These are phyloP conservation scores for Buxus sempervirens DNA, from an alignment of 164 flowering plant genomes.

Conservation along the genomic window DNA sequence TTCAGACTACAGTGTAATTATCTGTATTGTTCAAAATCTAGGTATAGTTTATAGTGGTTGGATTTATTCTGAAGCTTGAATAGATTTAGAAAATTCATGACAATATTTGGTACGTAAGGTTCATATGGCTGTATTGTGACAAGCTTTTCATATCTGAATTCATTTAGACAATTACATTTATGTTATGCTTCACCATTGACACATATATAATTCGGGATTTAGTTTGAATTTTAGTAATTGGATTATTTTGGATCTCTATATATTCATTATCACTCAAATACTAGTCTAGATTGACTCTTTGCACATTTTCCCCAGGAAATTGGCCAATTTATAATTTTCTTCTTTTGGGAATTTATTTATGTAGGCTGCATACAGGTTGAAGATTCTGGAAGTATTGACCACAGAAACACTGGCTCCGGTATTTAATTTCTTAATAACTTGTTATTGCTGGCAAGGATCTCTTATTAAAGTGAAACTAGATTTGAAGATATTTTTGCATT, in stretches of 20 bases:
- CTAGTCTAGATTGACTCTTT: neutral
- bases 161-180: too few relatives aligned
- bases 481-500: too few relatives aligned
- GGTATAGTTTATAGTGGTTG: neutral
- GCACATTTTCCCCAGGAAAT: neutral
- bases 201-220: too few relatives aligned
- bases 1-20: neutral
- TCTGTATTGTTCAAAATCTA: too few relatives aligned
- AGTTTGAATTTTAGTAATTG: too few relatives aligned
- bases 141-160: too few relatives aligned
- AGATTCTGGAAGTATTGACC: slow-evolving; percentile 16
- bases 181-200: too few relatives aligned
- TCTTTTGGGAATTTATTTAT: slow-evolving; percentile 4
- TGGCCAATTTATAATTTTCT: neutral
- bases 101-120: too few relatives aligned
- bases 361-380: slow-evolving; percentile 22
- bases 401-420: slow-evolving; percentile 17
- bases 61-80: neutral
- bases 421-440: neutral
- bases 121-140: too few relatives aligned
- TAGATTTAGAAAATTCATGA: too few relatives aligned
- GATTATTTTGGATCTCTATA: too few relatives aligned
- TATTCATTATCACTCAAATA: too few relatives aligned
- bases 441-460: neutral
- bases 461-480: neutral